Base-by-base conservation (phyloP, 2,329 filamentous ascomycete species). In the Fusarium dlaminii region DNA sequence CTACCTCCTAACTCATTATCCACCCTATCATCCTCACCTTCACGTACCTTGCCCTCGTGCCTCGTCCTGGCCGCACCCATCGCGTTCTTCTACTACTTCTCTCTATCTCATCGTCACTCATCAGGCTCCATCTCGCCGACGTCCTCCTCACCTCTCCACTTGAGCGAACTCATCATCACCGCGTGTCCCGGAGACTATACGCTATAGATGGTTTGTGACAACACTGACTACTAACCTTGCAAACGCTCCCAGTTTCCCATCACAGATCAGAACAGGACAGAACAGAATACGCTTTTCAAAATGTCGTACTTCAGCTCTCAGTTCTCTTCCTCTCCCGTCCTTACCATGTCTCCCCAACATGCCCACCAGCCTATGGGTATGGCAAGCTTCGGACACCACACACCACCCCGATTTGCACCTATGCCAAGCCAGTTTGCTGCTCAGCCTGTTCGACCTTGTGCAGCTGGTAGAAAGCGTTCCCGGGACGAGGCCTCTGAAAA, bases 401-500 rank as follows among this genome's bases (percentile, higher is more conserved):
- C 75, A 62, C 63, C 74, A 52, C 69, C 75, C 66, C 77, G 75
- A 70, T 80, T 79, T 68, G 75, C 71, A 63, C 54, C 75, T 51
- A 66, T 68, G 56, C 49, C 76, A 37, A 74, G 63, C 57, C 66
- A 75, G 51, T 74, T 73, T 70, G 65, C 71, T 49, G 54, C 54
- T 61, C 72, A 75, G 36, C 67, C 83, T 82, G 84, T 64, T 24
- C 75, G 77, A 36, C 57, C 70, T 46, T 63, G 75, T n/a, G 67
- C 73, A 32, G 74, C 78, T 66, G 91, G 93, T 75, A 91, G 92
- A 80, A 95, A 95, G 84, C 91, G 93, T 76, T 94, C 92, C 71
- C 89, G 93, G 79, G 91, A 93, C 78, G 93, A 95, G 81, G 92
- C 93, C 64, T 87, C 87, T 32, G 84, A 87, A 72, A 93, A 94